Base-by-base conservation (phyloP, 257 asterid species). In the Sherardia arvensis region DNA sequence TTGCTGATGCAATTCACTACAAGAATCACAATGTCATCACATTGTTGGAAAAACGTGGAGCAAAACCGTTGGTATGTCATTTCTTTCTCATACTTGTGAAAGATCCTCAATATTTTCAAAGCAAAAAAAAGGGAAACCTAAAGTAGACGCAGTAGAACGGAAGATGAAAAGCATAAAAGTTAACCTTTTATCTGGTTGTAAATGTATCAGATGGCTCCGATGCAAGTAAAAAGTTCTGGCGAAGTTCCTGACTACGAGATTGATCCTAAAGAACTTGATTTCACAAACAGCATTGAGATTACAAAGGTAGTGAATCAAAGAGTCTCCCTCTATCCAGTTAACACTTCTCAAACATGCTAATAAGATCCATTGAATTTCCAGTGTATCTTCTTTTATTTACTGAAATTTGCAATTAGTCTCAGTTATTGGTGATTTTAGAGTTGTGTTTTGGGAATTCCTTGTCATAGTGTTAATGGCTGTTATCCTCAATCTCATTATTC, bases 181-280 rank as follows among this genome's bases (percentile, higher is more conserved):
- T 15, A 7, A 29, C 32, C 36, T 4, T 22, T 33, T 20, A 27
- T 66, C 17, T 56, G 11, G n/a, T 20, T 33, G 12, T n/a, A 47
- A 8, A 34, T 36, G 23, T 61, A 62, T 53, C 71, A 92, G 99
- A 77, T 82, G 89, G 80, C 96, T 72, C 88, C 97, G 21, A 89
- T 89, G 97, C 96, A 85, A 58, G 97, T 89, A 40, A 66, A 78
- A 49, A 84, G 80, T 78, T 79, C 75, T 38, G 87, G 85, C 54
- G 84, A 92, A 51, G 93, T 92, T 38, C 99, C 99, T 61, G 97
- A 92, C 62, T 92, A 92, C 36, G 99, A 92, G 85, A 92, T 89
- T 70, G 75, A 74, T 70, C 90, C 95, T 30, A 63, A 40, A 34
- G 97, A 92, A 74, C 83, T 92, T 74, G 97, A 92, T 81, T 92